Evolutionary conservation across 225 moss, liverwort and hornwort species (phyloP), one percentile per base, ranked within the genome.

Genomic region (Physcomitrium patens): DNA sequence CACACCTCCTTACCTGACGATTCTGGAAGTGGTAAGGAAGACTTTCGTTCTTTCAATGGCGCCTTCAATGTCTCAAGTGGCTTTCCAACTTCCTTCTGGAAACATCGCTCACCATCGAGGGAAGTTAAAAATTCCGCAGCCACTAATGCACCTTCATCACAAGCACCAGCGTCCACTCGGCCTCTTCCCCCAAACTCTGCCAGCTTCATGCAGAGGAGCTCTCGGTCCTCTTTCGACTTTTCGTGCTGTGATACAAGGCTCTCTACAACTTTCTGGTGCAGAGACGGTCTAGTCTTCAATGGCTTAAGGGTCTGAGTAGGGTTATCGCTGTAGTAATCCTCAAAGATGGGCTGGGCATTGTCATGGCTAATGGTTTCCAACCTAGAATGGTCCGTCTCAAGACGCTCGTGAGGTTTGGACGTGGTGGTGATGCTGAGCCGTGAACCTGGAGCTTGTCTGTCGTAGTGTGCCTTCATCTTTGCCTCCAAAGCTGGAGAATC

Each of bases 41-140:
- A 70, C 64, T 84, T 79, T 10, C 79, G 63, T 12, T 82, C 87
- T 44, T 71, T 53, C 55, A 68, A 67, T 5, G 73, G 60, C 60
- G 80, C 67, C 57, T 83, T 91, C 46, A 74, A 61, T 22, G 64
- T 70, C 56, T 88, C 84, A 22, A 74, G 68, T 7, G 84, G 80
- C 62, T 82, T 86, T 7, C 85, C 83, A 68, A 71, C 84, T 63
- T 80, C 77, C 57, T 82, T 76, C 20, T 67, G 77, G 69, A 76
- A 69, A 76, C 85, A 82, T 18, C 83, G 84, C 7, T 77, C 79
- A 47, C 86, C 87, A 71, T 93, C 88, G 26, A 95, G 73, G 44
- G 91, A 82, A 20, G 85, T 87, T 37, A 91, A 81, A 57, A 93
- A 96, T 63, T 96, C 84, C n/a, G 89, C 87, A 71, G 90, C 92